Evolutionary conservation across 345 rosid genomes (phyloP).

Genomic region (Clausena lansium): DNA sequence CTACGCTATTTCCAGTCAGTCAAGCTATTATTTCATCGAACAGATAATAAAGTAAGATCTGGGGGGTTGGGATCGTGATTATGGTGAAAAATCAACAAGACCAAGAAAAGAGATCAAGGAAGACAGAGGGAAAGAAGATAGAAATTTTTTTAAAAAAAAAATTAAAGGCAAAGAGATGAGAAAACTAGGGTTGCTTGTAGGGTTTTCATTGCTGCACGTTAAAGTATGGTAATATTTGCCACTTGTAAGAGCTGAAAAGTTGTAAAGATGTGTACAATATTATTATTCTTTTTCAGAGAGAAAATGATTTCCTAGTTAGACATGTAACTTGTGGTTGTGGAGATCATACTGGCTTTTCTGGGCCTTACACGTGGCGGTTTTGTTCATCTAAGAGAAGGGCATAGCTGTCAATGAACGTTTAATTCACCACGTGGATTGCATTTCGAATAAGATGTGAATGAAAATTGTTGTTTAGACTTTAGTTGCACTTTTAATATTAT

Average conservation of each 20-base stretch:
- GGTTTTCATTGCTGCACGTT: constrained; percentile 24
- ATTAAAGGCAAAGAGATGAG: background rate
- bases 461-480: background rate
- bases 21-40: background rate
- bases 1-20: no score
- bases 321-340: background rate
- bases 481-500: background rate
- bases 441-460: background rate
- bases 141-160: no score
- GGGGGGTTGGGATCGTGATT: background rate
- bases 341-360: background rate
- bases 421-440: background rate
- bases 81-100: constrained; percentile 12
- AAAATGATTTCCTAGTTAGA: background rate
- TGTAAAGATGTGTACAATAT: background rate
- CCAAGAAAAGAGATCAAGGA: constrained; percentile 11
- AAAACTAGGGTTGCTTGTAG: constrained; percentile 16
- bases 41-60: background rate
- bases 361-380: background rate
- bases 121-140: background rate
- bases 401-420: background rate
- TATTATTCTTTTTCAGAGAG: background rate
- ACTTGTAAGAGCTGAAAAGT: background rate
- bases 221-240: constrained; percentile 10
- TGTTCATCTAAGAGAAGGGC: background rate